phyloP scores from a whole-genome alignment of 805 yeast genomes.

The Suhomyces vadensis region DNA sequence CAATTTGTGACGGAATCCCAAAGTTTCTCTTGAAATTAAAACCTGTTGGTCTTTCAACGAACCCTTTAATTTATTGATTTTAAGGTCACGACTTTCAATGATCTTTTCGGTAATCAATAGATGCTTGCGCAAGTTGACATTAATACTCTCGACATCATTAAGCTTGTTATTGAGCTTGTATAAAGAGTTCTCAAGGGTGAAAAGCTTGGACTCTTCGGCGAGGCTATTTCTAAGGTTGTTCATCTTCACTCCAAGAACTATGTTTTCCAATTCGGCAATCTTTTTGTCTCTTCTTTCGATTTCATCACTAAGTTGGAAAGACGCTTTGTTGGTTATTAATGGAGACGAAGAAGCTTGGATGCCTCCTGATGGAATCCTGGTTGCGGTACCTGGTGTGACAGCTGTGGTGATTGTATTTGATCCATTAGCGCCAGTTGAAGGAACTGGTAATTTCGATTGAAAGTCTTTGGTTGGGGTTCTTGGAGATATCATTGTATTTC shows the following conservation, averaged over 20 bases:
- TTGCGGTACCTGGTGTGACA: background rate
- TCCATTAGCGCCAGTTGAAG: slow-evolving; percentile 3
- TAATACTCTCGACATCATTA: slow-evolving; percentile 62
- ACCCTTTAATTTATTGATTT: slow-evolving; percentile 55
- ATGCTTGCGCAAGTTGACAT: slow-evolving; percentile 56
- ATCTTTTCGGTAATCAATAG: slow-evolving; percentile 54
- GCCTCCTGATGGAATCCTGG: slow-evolving; percentile 5
- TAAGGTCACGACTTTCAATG: slow-evolving; percentile 55
- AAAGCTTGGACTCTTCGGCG: slow-evolving; percentile 49
- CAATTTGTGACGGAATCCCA: slow-evolving; percentile 49
- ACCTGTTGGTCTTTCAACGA: slow-evolving; percentile 52
- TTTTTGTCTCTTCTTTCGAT: slow-evolving; percentile 28
- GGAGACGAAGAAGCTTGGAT: slow-evolving; percentile 13
- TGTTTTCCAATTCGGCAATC: slow-evolving; percentile 33
- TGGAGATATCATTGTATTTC: slow-evolving; percentile 12
- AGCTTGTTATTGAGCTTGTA: slow-evolving; percentile 59
- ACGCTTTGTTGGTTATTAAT: slow-evolving; percentile 1
- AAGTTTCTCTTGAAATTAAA: slow-evolving; percentile 49
- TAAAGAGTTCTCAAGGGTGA: slow-evolving; percentile 57
- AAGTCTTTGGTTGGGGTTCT: slow-evolving; percentile 16
- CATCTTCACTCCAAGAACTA: slow-evolving; percentile 31
- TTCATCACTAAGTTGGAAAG: slow-evolving; percentile 18
- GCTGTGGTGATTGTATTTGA: background rate
- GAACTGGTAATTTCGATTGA: slow-evolving; percentile 13
- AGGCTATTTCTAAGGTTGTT: slow-evolving; percentile 30